These are phyloP conservation scores for Coemansia aciculifera DNA, from an alignment of 192 early-diverging fungal genomes.

Conservation along the genomic window DNA sequence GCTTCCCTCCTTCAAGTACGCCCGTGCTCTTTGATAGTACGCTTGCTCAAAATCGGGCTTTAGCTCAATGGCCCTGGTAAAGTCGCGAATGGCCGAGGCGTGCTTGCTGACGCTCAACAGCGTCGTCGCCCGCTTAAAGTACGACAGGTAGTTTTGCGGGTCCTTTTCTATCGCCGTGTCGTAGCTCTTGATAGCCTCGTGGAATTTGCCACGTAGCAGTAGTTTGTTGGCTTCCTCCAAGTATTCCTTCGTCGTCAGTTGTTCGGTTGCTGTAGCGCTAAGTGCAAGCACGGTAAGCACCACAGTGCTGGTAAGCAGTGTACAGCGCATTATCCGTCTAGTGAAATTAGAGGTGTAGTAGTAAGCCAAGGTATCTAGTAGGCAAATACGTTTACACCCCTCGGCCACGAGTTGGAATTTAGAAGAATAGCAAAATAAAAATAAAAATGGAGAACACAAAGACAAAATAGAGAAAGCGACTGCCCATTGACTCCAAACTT, in stretches of 20 bases:
- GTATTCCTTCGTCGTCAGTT: conserved; percentile 42
- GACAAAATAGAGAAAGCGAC: neutral
- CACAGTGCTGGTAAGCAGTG: conserved; percentile 34
- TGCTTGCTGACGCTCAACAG: conserved; percentile 74
- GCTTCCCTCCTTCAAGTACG: conserved; percentile 68
- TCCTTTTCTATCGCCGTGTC: conserved; percentile 63
- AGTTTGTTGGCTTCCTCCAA: conserved; percentile 51
- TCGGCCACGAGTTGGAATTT: neutral
- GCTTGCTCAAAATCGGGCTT: conserved; percentile 83
- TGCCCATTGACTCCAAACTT: neutral
- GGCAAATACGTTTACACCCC: neutral
- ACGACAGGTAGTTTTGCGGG: conserved; percentile 80
- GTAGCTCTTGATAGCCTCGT: conserved; percentile 43
- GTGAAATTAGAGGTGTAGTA: neutral
- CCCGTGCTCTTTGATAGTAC: conserved; percentile 69
- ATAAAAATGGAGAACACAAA: neutral
- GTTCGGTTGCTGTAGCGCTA: conserved; percentile 20
- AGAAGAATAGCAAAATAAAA: conserved; percentile 10
- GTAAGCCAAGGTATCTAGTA: neutral
- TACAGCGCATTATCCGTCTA: conserved; percentile 31
- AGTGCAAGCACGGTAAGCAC: conserved; percentile 35
- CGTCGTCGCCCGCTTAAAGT: conserved; percentile 84
- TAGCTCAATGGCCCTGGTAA: conserved; percentile 73
- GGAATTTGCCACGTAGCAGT: conserved; percentile 39
- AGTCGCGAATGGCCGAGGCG: conserved; percentile 76